Conservation (phyloP, 768 basidiomycete species). For the Leccinum rimulosum region DNA sequence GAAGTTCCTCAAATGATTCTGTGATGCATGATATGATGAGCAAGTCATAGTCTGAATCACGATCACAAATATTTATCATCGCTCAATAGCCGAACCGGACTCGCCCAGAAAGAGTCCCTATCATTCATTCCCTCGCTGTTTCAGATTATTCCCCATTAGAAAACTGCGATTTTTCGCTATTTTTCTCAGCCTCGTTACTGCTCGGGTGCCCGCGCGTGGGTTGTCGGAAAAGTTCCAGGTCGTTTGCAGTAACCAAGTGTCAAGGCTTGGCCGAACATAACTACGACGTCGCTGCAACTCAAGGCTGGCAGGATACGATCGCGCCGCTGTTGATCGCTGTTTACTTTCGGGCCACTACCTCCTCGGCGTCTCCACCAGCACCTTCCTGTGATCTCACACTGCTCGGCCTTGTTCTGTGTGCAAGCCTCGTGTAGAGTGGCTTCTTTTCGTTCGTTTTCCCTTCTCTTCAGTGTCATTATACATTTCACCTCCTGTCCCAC, state of each 20-base stretch:
- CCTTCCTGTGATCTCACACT: conserved; percentile 6
- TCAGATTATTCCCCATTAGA: background rate
- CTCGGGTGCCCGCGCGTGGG: background rate
- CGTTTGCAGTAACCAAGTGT: background rate
- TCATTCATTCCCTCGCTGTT: background rate
- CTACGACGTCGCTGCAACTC: too few species aligned
- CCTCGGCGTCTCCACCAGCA: background rate
- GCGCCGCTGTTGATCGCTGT: conserved; percentile 23
- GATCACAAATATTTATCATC: background rate
- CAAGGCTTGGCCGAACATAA: background rate
- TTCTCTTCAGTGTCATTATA: background rate
- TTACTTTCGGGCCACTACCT: conserved; percentile 4
- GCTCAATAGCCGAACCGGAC: background rate
- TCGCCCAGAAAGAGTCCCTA: background rate
- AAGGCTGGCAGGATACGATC: conserved; percentile 1
- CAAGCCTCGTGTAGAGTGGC: conserved; percentile 13
- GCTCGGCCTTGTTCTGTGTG: conserved; percentile 16
- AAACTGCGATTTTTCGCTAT: background rate
- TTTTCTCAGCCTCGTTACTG: conserved; percentile 7
- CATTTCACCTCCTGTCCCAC: background rate
- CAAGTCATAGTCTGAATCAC: background rate
- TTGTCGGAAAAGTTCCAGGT: background rate
- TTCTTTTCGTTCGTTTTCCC: background rate
- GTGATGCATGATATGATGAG: background rate
- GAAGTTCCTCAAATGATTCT: background rate